Evolutionary conservation across 805 yeast species (phyloP), one percentile per base, ranked within the genome.

Genomic region (Candida namnaoensis): DNA sequence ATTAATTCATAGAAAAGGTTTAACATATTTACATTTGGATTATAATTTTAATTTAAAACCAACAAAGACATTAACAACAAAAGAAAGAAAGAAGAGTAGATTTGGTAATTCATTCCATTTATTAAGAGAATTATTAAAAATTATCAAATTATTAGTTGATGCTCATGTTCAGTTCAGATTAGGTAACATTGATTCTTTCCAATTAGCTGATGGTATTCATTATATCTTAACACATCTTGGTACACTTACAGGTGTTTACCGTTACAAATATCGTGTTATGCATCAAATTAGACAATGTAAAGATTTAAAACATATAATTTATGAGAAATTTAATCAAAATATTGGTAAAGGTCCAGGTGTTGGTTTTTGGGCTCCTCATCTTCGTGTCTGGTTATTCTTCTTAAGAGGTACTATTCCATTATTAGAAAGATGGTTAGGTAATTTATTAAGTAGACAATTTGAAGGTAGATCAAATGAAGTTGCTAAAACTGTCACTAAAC

Each of bases 281-380:
- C 98, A 90, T 56, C 99, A 93, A 61, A 90, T 93, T 35, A 75
- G 97, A 39, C 90, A 95, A 2, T 88, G 97, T 60, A 93, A 93
- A 58, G 99, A 93, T 62, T 65, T 93, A 53, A 93, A 93, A 61
- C 99, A 93, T 58, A 80, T 91, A 7, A 82, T 93, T 1, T 93
- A 93, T 56, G 73, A 86, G 48, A 70, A 82, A 46, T 93, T 93
- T 65, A 93, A 93, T 56, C 69, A 72, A 33, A 68, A 76, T n/a
- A 84, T 93, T 25, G 97, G 97, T 0, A 93, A 91, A 56, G 99
- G 99, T 3, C 98, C 99, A 1, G 99, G 99, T 0, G 86, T 95
- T 66, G 99, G 99, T 1, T 85, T 93, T 60, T 93, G 99, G 99
- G 98, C 93, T 56, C 99, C 99, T 0, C 86, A 96, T 1, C 93